Percentiles rank a stretch among this genome's conserved stretches.
Conservation (phyloP, 1,284 basidiomycete genomes). For the Grifola frondosa region DNA sequence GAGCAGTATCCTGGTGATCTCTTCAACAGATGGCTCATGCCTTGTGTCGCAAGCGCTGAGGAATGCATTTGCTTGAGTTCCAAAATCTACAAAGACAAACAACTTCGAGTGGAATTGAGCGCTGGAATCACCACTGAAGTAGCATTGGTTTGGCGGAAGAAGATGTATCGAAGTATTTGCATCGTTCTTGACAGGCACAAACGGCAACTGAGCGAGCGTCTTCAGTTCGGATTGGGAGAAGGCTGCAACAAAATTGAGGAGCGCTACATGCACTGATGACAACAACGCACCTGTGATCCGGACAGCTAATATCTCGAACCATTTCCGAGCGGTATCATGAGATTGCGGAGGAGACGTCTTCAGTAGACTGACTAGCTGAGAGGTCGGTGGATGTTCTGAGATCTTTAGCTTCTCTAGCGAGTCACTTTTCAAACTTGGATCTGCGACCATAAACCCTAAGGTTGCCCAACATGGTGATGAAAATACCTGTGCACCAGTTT, state of each 20-base stretch:
- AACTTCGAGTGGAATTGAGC: slow-evolving; percentile 70
- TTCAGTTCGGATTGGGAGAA: slow-evolving; percentile 48
- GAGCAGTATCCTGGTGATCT: slow-evolving; percentile 67
- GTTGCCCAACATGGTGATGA: slow-evolving; percentile 67
- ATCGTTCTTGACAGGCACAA: slow-evolving; percentile 51
- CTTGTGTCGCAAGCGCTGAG: slow-evolving; percentile 86
- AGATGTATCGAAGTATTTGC: slow-evolving; percentile 39
- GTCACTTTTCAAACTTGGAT: slow-evolving; percentile 54
- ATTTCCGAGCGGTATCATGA: slow-evolving; percentile 52
- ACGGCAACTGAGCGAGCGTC: slow-evolving; percentile 47
- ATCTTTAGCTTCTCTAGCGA: slow-evolving; percentile 72
- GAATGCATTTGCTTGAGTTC: slow-evolving; percentile 79
- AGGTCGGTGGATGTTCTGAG: slow-evolving; percentile 69
- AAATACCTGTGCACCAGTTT: slow-evolving; percentile 57
- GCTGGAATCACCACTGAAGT: slow-evolving; percentile 54
- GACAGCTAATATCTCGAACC: slow-evolving; percentile 80
- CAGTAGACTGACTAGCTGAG: slow-evolving; percentile 65
- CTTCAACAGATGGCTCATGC: slow-evolving; percentile 85
- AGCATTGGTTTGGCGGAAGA: slow-evolving; percentile 67
- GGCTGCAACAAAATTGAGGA: slow-evolving; percentile 35
- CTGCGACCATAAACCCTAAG: slow-evolving; percentile 75
- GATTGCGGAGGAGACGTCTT: slow-evolving; percentile 63
- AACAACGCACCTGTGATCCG: slow-evolving; percentile 61
- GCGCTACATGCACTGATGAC: not conserved
- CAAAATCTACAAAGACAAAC: slow-evolving; percentile 92